phyloP scores from a whole-genome alignment of 805 yeast species.

The Pichia sporocuriosa region DNA sequence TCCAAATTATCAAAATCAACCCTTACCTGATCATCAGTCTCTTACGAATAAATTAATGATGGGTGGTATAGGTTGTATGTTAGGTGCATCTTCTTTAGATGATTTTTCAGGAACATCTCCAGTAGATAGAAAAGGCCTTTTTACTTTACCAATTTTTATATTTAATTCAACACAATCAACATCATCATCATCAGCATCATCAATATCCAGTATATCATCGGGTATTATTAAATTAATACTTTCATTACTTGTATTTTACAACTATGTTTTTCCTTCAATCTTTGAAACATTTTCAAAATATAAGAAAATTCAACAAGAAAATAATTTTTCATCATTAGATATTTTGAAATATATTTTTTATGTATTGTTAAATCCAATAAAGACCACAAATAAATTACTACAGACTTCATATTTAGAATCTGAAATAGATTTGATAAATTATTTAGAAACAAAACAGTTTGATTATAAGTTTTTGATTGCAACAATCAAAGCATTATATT shows the following conservation, averaged over 20 bases:
- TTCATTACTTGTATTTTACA: slow-evolving; percentile 18
- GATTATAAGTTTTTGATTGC: slow-evolving; percentile 1
- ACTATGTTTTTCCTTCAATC: slow-evolving; percentile 17
- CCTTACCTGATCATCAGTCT: slow-evolving; percentile 14
- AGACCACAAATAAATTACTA: neutral
- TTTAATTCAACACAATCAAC: neutral
- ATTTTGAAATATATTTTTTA: neutral
- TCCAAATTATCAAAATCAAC: slow-evolving; percentile 7
- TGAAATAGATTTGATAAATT: neutral
- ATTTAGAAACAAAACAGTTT: neutral
- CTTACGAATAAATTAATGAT: slow-evolving; percentile 44
- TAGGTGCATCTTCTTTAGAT: slow-evolving; percentile 54
- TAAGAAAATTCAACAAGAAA: neutral
- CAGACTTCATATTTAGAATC: neutral
- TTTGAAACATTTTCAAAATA: neutral
- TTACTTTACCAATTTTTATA: slow-evolving; percentile 26
- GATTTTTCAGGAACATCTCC: slow-evolving; percentile 34
- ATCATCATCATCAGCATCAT: slow-evolving; percentile 2
- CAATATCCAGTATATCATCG: slow-evolving; percentile 18
- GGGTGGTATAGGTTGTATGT: slow-evolving; percentile 59
- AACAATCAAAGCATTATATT: slow-evolving; percentile 9
- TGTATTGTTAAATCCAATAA: neutral
- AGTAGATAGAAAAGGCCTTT: slow-evolving; percentile 22
- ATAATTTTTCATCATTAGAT: neutral
- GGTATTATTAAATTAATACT: slow-evolving; percentile 25